Conservation (phyloP, 352 stramenopile species). For the Phytopythium oedochilum region DNA sequence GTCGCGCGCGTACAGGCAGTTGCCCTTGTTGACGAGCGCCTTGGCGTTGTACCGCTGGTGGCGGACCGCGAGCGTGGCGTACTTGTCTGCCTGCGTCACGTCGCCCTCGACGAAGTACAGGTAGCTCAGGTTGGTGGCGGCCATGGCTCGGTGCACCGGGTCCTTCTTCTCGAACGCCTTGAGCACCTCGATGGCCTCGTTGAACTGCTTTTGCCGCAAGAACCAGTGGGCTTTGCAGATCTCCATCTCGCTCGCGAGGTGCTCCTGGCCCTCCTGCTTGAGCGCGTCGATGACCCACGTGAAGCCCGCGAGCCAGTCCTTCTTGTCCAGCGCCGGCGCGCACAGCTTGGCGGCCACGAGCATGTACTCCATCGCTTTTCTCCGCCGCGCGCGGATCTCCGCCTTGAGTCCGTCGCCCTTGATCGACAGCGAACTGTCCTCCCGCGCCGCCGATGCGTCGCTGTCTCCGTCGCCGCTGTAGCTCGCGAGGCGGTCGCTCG, state of each 20-base stretch:
- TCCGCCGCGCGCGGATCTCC: conserved; percentile 67
- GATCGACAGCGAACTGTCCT: conserved; percentile 44
- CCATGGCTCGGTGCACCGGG: conserved; percentile 89
- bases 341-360: conserved; percentile 93
- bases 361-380: conserved; percentile 90
- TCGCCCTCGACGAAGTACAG: conserved; percentile 96
- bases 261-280: conserved; percentile 87
- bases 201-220: conserved; percentile 92
- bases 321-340: conserved; percentile 89
- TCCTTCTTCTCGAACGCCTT: conserved; percentile 97
- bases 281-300: conserved; percentile 93
- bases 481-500: conserved; percentile 9
- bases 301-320: conserved; percentile 91
- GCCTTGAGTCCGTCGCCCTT: conserved; percentile 71
- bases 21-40: conserved; percentile 97
- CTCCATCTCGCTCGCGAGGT: conserved; percentile 90
- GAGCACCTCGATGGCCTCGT: conserved; percentile 91
- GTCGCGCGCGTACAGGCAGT: conserved; percentile 93
- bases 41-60: conserved; percentile 96
- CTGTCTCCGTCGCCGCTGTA: conserved; percentile 45
- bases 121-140: conserved; percentile 95
- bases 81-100: conserved; percentile 88
- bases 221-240: conserved; percentile 87
- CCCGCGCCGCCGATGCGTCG: conserved; percentile 5
- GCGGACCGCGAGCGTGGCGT: conserved; percentile 88